Evolutionary conservation across 83 land plant species (phyloP), one percentile per base, ranked within the genome.

Genomic region (Picea abies): DNA sequence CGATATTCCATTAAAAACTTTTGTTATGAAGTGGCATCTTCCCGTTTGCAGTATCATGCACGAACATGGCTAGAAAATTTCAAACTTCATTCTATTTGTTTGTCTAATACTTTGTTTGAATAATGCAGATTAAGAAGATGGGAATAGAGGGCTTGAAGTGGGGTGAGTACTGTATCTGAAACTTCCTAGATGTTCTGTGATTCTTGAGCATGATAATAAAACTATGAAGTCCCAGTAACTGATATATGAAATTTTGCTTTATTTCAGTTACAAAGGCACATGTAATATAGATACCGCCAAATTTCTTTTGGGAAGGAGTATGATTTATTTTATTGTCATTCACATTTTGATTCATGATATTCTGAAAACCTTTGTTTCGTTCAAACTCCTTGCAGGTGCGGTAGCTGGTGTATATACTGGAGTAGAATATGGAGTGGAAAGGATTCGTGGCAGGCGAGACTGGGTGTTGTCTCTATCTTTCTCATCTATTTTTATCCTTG

Each of bases 331-430:
- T 14, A 70, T 70, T 39, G 75, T 70, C 19, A 32, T 70, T 70
- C 37, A 37, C 75, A 37, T 32, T 19, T 70, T 70, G 17, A 11
- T 77, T 77, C 17, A 2, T 58, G 19, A 8, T 52, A 52, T 77
- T 61, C 62, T 20, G 20, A 76, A 73, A 35, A 12, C 22, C 23
- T 58, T 52, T 77, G 62, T 77, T 77, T n/a, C 12, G 47, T 37
- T 70, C 41, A 39, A 39, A 39, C 41, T 29, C 20, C 79, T 67
- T 78, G 60, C 91, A 96, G 98, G 98, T 23, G 77, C 90, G 62
- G 84, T 92, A 49, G 95, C 95, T 70, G 96, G 98, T 29, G 88
- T 92, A 35, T 96, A 96, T 64, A 88, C 94, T 8, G 98, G 98
- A 84, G 84, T 94, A 85, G 95, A 96, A 79, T 94, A 92, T 86